Evolutionary conservation across 2,329 filamentous ascomycete genomes (phyloP).

Genomic region (Fusarium transvaalense): DNA sequence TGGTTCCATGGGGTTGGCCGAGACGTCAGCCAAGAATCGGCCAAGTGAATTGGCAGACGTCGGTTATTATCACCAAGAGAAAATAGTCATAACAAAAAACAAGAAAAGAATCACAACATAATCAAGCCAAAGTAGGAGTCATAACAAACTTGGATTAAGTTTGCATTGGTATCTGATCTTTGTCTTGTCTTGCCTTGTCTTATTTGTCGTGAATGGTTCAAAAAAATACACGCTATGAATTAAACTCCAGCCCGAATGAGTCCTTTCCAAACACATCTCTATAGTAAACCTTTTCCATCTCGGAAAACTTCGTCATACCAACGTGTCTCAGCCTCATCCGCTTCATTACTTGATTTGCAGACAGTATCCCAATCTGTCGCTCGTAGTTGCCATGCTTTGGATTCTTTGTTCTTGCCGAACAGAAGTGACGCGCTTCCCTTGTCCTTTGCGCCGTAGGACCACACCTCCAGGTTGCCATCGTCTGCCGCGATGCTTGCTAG

Average conservation of each 20-base stretch:
- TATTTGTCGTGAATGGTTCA: slow-evolving; percentile 22
- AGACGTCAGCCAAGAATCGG: slow-evolving; percentile 28
- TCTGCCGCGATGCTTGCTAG: slow-evolving; percentile 32
- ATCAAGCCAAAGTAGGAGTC: neutral
- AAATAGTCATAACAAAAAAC: neutral
- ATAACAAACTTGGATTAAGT: slow-evolving; percentile 5
- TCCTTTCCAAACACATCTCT: slow-evolving; percentile 9
- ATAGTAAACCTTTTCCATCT: slow-evolving; percentile 40
- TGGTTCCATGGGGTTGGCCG: neutral
- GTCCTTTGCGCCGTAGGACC: slow-evolving; percentile 29
- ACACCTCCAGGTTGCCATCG: slow-evolving; percentile 26
- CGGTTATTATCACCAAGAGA: neutral
- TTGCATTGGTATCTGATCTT: neutral
- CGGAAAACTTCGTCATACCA: slow-evolving; percentile 46
- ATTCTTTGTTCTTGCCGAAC: slow-evolving; percentile 42
- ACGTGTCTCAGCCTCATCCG: slow-evolving; percentile 15
- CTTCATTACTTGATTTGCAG: slow-evolving; percentile 33
- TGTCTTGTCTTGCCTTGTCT: neutral
- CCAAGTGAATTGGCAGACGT: slow-evolving; percentile 9
- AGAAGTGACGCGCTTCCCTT: slow-evolving; percentile 28
- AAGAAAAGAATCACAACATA: neutral
- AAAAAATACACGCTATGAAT: slow-evolving; percentile 40
- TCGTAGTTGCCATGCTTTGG: slow-evolving; percentile 35
- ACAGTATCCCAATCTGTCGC: slow-evolving; percentile 41
- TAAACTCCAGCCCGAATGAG: slow-evolving; percentile 26